phyloP scores from a whole-genome alignment of 306 rosid genomes.

The Rosa chinensis region DNA sequence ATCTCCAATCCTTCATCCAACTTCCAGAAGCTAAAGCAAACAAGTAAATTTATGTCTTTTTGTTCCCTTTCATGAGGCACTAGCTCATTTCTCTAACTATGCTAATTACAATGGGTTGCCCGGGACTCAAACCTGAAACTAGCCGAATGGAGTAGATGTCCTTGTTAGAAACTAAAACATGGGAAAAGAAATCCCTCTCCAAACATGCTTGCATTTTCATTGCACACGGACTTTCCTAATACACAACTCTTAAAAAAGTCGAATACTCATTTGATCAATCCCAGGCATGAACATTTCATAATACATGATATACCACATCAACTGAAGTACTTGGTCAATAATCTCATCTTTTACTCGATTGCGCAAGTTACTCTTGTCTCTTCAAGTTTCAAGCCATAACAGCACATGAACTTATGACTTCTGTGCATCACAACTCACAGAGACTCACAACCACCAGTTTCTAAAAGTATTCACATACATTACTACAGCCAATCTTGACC shows the following conservation, averaged over 20 bases:
- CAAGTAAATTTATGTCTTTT: background rate
- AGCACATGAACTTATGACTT: background rate
- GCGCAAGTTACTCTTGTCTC: background rate
- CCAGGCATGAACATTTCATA: background rate
- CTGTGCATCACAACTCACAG: constrained; percentile 17
- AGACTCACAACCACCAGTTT: constrained; percentile 14
- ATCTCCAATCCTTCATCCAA: background rate
- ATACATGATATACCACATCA: background rate
- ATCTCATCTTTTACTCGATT: background rate
- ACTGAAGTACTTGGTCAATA: background rate
- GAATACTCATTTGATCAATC: background rate
- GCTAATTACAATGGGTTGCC: background rate
- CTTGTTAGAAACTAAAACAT: background rate
- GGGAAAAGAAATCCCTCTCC: background rate
- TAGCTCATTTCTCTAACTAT: background rate
- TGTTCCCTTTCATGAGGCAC: background rate
- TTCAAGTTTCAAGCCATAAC: constrained; percentile 4
- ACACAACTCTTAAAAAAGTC: background rate
- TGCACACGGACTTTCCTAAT: background rate
- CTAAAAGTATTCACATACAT: background rate
- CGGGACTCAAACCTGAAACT: background rate
- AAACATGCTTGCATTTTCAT: background rate
- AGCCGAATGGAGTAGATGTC: background rate
- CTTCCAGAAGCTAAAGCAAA: background rate
- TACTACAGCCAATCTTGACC: constrained; percentile 30